These are phyloP conservation scores for Emericellopsis cladophorae DNA, from an alignment of 2,329 filamentous ascomycete genomes.

Conservation along the genomic window DNA sequence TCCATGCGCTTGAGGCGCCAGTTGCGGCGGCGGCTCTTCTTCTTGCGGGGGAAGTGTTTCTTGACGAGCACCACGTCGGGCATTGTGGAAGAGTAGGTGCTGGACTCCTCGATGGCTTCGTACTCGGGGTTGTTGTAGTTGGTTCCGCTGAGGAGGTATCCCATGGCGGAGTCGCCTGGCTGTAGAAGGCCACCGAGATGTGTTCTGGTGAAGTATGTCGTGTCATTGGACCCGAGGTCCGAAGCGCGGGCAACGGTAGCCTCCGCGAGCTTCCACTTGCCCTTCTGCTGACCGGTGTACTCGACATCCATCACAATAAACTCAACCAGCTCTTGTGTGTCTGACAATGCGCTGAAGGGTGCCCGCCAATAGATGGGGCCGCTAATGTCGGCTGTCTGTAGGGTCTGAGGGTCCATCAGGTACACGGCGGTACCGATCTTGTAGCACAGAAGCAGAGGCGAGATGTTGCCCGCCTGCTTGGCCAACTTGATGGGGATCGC, in stretches of 20 bases:
- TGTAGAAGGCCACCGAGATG: constrained; percentile 80
- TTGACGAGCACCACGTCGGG: constrained; percentile 93
- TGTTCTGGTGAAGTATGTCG: constrained; percentile 79
- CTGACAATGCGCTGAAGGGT: constrained; percentile 74
- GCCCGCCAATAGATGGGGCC: constrained; percentile 79
- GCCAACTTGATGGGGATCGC: constrained; percentile 82
- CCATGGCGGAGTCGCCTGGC: constrained; percentile 83
- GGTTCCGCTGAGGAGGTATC: constrained; percentile 79
- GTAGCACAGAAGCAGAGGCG: constrained; percentile 74
- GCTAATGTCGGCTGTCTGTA: constrained; percentile 80
- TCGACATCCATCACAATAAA: constrained; percentile 96
- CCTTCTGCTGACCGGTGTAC: constrained; percentile 58
- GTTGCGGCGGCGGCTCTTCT: constrained; percentile 68
- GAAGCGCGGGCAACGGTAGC: constrained; percentile 77
- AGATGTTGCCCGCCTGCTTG: constrained; percentile 77
- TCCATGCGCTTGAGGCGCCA: constrained; percentile 94
- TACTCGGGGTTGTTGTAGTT: constrained; percentile 88
- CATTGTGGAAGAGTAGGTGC: constrained; percentile 63
- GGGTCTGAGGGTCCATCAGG: constrained; percentile 77
- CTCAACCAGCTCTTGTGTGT: constrained; percentile 75
- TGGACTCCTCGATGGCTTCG: constrained; percentile 68
- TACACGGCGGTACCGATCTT: constrained; percentile 83
- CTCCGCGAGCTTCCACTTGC: constrained; percentile 76
- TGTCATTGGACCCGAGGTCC: constrained; percentile 77
- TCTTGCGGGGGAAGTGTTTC: constrained; percentile 84